phyloP scores from a whole-genome alignment of 1,284 basidiomycete genomes.

The Sanguinoderma infundibulare region DNA sequence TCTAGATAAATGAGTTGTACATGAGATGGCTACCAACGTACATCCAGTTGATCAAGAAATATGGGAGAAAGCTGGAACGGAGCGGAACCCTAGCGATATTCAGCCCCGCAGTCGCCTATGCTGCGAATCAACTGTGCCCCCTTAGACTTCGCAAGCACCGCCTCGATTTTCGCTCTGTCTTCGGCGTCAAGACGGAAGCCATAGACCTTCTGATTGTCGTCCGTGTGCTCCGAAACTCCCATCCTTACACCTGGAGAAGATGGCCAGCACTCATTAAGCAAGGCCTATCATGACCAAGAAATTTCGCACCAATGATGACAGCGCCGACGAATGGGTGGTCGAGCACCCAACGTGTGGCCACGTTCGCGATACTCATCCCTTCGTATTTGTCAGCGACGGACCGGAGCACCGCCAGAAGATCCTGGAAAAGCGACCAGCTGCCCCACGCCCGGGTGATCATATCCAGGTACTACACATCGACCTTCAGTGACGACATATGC shows the following conservation, averaged over 20 bases:
- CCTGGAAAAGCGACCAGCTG: constrained; percentile 75
- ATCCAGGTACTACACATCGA: constrained; percentile 68
- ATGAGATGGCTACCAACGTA: too few relatives aligned
- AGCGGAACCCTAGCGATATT: constrained; percentile 60
- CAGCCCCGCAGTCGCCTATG: constrained; percentile 83
- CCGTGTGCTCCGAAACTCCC: constrained; percentile 75
- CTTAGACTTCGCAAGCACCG: constrained; percentile 61
- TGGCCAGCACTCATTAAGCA: constrained; percentile 3
- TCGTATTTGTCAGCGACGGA: constrained; percentile 69
- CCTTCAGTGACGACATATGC: not conserved
- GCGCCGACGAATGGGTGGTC: constrained; percentile 80
- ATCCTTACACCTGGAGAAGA: constrained; percentile 64
- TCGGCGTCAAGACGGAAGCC: constrained; percentile 56
- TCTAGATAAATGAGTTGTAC: too few relatives aligned
- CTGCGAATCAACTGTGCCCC: constrained; percentile 62
- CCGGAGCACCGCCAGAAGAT: constrained; percentile 60
- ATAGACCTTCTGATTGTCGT: constrained; percentile 70
- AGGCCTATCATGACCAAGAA: not conserved
- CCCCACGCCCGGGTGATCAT: constrained; percentile 83
- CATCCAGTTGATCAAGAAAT: not conserved
- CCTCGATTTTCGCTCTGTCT: constrained; percentile 66
- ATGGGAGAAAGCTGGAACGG: not conserved
- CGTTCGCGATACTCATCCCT: constrained; percentile 73
- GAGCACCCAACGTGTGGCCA: constrained; percentile 81
- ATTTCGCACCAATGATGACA: constrained; percentile 67